A percentile compares a stretch with the other conserved stretches of the same genome.
Evolutionary conservation across 1,139 yeast genomes (phyloP).

Genomic region (Yamadazyma trypodendri): DNA sequence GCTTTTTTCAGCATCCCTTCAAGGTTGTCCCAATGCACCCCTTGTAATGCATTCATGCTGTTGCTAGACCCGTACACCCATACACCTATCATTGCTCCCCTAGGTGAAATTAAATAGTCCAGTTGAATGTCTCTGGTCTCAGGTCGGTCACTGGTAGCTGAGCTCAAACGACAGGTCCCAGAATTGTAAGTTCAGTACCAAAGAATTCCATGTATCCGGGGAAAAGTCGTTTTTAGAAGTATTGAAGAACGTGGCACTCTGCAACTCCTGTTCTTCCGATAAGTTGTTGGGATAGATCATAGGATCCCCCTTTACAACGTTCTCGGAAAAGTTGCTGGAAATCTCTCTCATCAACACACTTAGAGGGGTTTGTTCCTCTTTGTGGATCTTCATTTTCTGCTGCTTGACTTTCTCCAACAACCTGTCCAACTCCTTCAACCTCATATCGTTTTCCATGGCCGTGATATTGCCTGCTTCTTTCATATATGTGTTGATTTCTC

Average conservation of each 20-base stretch:
- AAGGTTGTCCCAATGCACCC: too few relatives aligned
- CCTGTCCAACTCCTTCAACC: constrained; percentile 22
- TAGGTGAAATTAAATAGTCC: too few relatives aligned
- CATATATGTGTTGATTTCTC: constrained; percentile 13
- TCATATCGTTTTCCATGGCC: constrained; percentile 24
- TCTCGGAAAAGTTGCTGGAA: constrained; percentile 8
- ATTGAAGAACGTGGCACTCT: too few relatives aligned
- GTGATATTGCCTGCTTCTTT: constrained; percentile 16
- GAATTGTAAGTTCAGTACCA: constrained; percentile 12
- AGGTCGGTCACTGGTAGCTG: background rate
- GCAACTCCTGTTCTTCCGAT: background rate
- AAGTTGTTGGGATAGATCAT: too few relatives aligned
- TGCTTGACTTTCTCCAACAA: constrained; percentile 7
- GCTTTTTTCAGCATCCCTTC: too few relatives aligned
- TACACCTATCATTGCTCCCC: too few relatives aligned
- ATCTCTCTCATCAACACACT: constrained; percentile 12
- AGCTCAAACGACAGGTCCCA: constrained; percentile 10
- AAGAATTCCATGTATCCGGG: constrained; percentile 12
- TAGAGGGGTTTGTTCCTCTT: constrained; percentile 3
- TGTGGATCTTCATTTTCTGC: constrained; percentile 4
- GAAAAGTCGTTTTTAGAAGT: constrained; percentile 10
- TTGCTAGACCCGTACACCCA: too few relatives aligned
- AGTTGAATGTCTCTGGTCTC: too few relatives aligned
- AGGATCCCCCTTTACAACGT: background rate
- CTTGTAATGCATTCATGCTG: too few relatives aligned